Evolutionary conservation across 179 eudicot species (phyloP).

Genomic region (Camellia oleifera): DNA sequence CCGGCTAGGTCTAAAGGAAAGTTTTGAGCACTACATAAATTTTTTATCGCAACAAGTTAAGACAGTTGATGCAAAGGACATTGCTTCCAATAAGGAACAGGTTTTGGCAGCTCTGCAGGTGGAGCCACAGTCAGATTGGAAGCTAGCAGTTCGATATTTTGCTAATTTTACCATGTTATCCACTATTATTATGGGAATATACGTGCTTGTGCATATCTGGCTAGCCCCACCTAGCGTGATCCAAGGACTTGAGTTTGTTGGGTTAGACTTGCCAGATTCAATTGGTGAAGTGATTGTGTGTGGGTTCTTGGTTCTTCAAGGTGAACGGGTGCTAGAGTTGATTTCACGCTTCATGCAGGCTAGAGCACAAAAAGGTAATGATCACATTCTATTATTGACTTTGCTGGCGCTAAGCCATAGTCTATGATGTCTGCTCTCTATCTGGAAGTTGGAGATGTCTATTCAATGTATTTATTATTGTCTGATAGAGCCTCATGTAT

Average conservation of each 20-base stretch:
- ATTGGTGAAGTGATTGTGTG: slow-evolving; percentile 83
- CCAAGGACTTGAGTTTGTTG: slow-evolving; percentile 96
- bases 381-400: background rate
- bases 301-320: slow-evolving; percentile 81
- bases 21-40: slow-evolving; percentile 54
- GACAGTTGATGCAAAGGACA: slow-evolving; percentile 55
- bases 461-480: background rate
- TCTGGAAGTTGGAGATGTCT: background rate
- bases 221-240: slow-evolving; percentile 55
- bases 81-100: slow-evolving; percentile 72
- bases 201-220: slow-evolving; percentile 64
- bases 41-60: slow-evolving; percentile 51
- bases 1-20: slow-evolving; percentile 75
- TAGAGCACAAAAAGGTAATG: slow-evolving; percentile 82
- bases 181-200: slow-evolving; percentile 51
- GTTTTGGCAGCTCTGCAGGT: slow-evolving; percentile 70
- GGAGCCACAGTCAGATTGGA: slow-evolving; percentile 76
- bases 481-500: background rate
- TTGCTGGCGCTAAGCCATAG: background rate
- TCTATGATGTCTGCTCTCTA: background rate
- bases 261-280: slow-evolving; percentile 93
- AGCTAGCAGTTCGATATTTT: slow-evolving; percentile 71
- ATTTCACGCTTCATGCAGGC: slow-evolving; percentile 91
- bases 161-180: slow-evolving; percentile 79
- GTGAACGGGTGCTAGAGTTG: slow-evolving; percentile 57